These are phyloP conservation scores for Phyllosticta capitalensis DNA, from an alignment of 2,329 filamentous ascomycete genomes.

Conservation along the genomic window DNA sequence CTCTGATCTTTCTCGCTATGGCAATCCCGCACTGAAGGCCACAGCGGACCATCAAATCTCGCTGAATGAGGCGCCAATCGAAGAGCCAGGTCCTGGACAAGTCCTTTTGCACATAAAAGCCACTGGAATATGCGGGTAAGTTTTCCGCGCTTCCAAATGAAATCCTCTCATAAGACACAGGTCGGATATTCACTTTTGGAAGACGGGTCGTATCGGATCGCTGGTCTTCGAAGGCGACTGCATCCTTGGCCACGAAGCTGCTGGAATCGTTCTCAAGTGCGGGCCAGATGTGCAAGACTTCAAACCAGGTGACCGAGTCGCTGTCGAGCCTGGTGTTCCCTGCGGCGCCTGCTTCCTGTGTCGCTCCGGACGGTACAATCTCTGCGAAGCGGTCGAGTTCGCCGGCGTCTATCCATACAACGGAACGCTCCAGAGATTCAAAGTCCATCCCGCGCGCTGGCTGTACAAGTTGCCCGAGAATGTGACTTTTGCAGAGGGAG, in stretches of 20 bases:
- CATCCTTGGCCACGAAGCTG: conserved; percentile 56
- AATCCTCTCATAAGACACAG: conserved; percentile 22
- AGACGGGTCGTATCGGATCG: conserved; percentile 52
- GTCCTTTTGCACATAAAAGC: conserved; percentile 53
- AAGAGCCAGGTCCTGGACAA: conserved; percentile 44
- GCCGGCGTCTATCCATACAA: conserved; percentile 52
- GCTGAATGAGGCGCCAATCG: conserved; percentile 47
- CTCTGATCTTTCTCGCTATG: conserved; percentile 3
- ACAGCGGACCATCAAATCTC: conserved; percentile 53
- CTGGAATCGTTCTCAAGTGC: conserved; percentile 49
- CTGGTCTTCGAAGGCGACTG: conserved; percentile 54
- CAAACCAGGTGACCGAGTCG: conserved; percentile 51
- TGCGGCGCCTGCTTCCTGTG: conserved; percentile 54
- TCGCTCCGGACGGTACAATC: conserved; percentile 51
- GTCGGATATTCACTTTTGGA: conserved; percentile 62
- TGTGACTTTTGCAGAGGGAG: conserved; percentile 49
- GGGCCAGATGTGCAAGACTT: conserved; percentile 47
- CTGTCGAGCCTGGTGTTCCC: conserved; percentile 56
- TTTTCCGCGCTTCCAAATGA: background rate
- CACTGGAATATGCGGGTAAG: conserved; percentile 55
- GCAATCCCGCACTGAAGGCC: conserved; percentile 50
- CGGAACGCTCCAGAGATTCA: conserved; percentile 53
- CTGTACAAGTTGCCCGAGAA: conserved; percentile 42
- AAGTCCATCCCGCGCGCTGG: conserved; percentile 52
- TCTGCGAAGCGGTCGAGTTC: conserved; percentile 54